A percentile compares a stretch with the other conserved stretches of the same genome.
phyloP scores from a whole-genome alignment of 2,329 filamentous ascomycete genomes.

The Trichoderma sp. region DNA sequence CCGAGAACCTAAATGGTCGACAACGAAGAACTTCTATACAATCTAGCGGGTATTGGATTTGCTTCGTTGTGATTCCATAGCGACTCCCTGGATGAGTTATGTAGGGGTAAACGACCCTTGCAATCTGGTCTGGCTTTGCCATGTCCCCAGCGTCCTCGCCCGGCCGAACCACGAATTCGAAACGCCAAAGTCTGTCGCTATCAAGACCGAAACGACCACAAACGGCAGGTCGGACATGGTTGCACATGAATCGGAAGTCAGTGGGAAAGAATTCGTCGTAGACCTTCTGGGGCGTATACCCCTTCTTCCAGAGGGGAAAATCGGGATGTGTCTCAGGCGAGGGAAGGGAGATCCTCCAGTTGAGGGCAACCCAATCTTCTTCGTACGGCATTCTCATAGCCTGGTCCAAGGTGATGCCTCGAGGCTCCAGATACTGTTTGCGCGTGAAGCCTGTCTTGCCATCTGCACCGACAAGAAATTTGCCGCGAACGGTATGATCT shows the following conservation, averaged over 20 bases:
- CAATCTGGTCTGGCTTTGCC: slow-evolving; percentile 31
- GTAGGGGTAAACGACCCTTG: slow-evolving; percentile 26
- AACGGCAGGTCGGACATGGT: slow-evolving; percentile 44
- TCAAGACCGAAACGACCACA: slow-evolving; percentile 47
- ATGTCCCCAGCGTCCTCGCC: slow-evolving; percentile 17
- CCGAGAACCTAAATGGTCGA: slow-evolving; percentile 44
- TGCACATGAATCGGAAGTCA: slow-evolving; percentile 48
- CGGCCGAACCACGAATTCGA: slow-evolving; percentile 35
- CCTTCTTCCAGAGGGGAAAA: slow-evolving; percentile 49
- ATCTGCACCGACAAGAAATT: slow-evolving; percentile 45
- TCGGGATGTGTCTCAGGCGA: slow-evolving; percentile 48
- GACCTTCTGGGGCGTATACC: slow-evolving; percentile 47
- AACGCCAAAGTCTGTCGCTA: slow-evolving; percentile 45
- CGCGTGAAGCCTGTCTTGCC: slow-evolving; percentile 49
- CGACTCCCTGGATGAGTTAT: slow-evolving; percentile 29
- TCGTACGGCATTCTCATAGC: slow-evolving; percentile 31
- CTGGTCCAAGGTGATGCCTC: slow-evolving; percentile 32
- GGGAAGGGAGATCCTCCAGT: slow-evolving; percentile 46
- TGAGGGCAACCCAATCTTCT: slow-evolving; percentile 50
- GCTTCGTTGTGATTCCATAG: slow-evolving; percentile 20
- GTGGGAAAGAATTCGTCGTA: slow-evolving; percentile 50
- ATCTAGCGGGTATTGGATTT: slow-evolving; percentile 31
- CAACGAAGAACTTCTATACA: slow-evolving; percentile 50
- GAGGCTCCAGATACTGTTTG: slow-evolving; percentile 47
- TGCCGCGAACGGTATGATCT: slow-evolving; percentile 2